Conservation (phyloP, 1,284 basidiomycete species). For the Leccinum subrobustum region DNA sequence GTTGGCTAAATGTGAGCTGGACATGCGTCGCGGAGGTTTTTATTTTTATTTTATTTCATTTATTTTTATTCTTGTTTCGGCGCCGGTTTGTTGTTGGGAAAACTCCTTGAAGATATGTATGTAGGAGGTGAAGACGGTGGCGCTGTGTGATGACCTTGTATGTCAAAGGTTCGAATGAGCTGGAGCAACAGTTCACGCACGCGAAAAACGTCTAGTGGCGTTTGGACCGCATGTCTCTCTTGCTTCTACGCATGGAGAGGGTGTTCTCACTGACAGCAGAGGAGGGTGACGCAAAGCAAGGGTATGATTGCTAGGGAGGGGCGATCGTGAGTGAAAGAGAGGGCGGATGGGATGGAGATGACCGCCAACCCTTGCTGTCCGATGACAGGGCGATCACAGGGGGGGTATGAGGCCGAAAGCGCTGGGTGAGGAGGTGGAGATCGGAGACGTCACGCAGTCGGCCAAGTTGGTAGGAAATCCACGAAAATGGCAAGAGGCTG, state of each 20-base stretch:
- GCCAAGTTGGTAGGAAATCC: background rate
- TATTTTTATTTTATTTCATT: background rate
- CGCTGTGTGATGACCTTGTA: background rate
- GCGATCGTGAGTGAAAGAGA: slow-evolving; percentile 1
- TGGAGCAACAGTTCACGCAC: slow-evolving; percentile 21
- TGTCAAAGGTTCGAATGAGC: slow-evolving; percentile 7
- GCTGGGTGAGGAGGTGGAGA: slow-evolving; percentile 3
- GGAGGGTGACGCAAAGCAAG: background rate
- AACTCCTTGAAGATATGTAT: slow-evolving; percentile 3
- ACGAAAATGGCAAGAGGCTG: slow-evolving; percentile 8
- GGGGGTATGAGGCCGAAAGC: background rate
- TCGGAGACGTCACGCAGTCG: slow-evolving; percentile 2
- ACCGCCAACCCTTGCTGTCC: slow-evolving; percentile 1
- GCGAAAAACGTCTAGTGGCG: slow-evolving; percentile 32
- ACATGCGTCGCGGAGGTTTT: background rate
- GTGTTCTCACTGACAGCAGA: slow-evolving; percentile 13
- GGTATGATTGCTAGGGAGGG: background rate
- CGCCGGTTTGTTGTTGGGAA: slow-evolving; percentile 6
- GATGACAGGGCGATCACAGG: slow-evolving; percentile 1
- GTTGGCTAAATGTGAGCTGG: background rate
- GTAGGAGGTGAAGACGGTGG: background rate
- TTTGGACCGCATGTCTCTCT: slow-evolving; percentile 21
- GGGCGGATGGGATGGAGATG: background rate
- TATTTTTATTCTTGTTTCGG: slow-evolving; percentile 1
- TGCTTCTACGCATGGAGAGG: slow-evolving; percentile 13